Conservation (phyloP, 2,329 filamentous ascomycete genomes). For the Cladosporium sp. region DNA sequence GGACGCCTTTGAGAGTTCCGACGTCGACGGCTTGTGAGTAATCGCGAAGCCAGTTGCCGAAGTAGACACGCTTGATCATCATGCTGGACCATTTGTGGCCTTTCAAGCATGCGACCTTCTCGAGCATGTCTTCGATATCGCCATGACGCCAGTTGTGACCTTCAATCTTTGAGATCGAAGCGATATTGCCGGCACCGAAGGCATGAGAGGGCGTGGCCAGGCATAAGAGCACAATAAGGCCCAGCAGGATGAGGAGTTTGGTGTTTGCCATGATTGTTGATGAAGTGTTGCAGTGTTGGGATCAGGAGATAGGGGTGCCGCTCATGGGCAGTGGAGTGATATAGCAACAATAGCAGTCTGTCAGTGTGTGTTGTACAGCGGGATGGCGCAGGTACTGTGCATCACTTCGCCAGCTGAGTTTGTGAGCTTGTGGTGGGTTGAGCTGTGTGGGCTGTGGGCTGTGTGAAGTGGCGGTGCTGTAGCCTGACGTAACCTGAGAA, state of each 20-base stretch:
- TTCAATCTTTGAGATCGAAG: conserved; percentile 39
- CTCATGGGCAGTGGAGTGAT: background rate
- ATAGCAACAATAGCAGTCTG: background rate
- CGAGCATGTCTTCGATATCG: conserved; percentile 49
- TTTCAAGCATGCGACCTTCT: conserved; percentile 43
- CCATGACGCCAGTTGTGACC: conserved; percentile 51
- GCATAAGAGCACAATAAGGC: conserved; percentile 23
- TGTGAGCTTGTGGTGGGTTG: conserved; percentile 1
- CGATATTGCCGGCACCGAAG: conserved; percentile 48
- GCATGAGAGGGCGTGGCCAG: conserved; percentile 28
- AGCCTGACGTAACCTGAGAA: conserved; percentile 56
- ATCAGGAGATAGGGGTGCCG: background rate
- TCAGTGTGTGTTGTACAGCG: conserved; percentile 2
- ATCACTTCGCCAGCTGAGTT: background rate
- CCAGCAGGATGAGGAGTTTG: conserved; percentile 22
- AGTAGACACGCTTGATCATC: conserved; percentile 38
- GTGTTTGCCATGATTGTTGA: conserved; percentile 13
- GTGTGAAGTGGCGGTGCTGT: conserved; percentile 11
- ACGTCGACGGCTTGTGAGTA: conserved; percentile 53
- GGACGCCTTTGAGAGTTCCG: conserved; percentile 49
- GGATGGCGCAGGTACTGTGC: background rate
- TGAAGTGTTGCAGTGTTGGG: background rate
- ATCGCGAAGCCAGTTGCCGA: conserved; percentile 45
- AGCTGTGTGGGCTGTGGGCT: no score
- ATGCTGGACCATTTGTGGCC: conserved; percentile 85